Evolutionary conservation across 129 eudicot genomes (phyloP), one percentile per base, ranked within the genome.

Genomic region (Flaveria robusta): DNA sequence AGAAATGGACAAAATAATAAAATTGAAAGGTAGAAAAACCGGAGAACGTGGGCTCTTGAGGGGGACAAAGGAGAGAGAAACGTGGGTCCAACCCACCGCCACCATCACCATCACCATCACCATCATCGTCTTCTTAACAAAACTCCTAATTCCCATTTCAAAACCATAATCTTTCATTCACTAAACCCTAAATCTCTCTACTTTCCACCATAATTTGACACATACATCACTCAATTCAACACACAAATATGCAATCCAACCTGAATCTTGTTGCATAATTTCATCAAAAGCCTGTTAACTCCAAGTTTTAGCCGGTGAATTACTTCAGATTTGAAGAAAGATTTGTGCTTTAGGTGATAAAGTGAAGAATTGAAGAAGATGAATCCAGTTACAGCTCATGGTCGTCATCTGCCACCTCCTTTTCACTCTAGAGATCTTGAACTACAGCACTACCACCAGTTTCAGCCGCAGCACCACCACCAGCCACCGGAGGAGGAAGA

Each of bases 351-450:
- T 43, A 7, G 13, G 5, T 34, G 39, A 7, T 67, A 56, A 45
- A 60, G 42, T 41, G 18, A 34, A 34, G 39, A 34, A 34, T 49
- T 42, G 65, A 74, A 20, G 27, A 55, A 47, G 8, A 90, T 90
- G 93, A 91, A 88, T 84, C 97, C 80, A 69, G 84, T 88, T 49
- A 82, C 92, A 79, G 86, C 94, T 79, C 96, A 88, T 72, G 89
- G 89, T 34, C 92, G 87, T 31, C 89, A 89, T 66, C 27, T 91
- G 29, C 91, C 97, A 16, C 97, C 98, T 9, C 96, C 98, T 67
- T 93, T 93, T 72, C 93, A 85, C 74, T 63, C 86, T 8, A 77
- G 92, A 77, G 96, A 88, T 79, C 96, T 88, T 56, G 96, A 91
- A 29, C 82, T 88, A 27, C 95, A 88, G 71, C 90, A 78, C 75